These are phyloP conservation scores for Helicostylum pulchrum DNA, from an alignment of 192 early-diverging fungal genomes.

Conservation along the genomic window DNA sequence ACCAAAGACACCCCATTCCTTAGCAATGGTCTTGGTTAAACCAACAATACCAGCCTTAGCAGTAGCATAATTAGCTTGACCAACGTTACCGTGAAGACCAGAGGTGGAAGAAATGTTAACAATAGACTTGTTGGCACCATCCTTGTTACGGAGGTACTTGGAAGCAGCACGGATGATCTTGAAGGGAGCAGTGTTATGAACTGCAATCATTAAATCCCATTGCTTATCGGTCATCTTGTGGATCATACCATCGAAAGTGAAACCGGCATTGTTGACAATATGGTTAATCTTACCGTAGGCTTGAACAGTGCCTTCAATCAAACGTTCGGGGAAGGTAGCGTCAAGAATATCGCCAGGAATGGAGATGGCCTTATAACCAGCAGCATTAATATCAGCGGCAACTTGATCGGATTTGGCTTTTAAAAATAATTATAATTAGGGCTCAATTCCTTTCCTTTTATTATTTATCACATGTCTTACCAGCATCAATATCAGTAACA, in stretches of 20 bases:
- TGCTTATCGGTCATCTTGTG: slow-evolving; percentile 87
- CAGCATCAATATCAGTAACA: slow-evolving; percentile 87
- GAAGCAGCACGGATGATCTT: slow-evolving; percentile 59
- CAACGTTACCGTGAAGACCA: slow-evolving; percentile 88
- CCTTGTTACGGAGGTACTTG: slow-evolving; percentile 53
- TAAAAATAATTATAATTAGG: background rate
- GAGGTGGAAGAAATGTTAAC: slow-evolving; percentile 59
- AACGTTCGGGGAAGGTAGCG: slow-evolving; percentile 49
- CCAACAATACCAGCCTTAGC: slow-evolving; percentile 93
- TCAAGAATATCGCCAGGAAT: slow-evolving; percentile 59
- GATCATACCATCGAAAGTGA: slow-evolving; percentile 92
- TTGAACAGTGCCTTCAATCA: slow-evolving; percentile 54
- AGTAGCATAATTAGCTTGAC: slow-evolving; percentile 93
- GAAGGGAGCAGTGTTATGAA: slow-evolving; percentile 65
- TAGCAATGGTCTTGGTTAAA: slow-evolving; percentile 88
- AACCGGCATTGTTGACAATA: slow-evolving; percentile 97
- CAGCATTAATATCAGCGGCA: slow-evolving; percentile 75
- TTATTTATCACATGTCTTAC: slow-evolving; percentile 20
- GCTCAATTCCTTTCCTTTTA: too few relatives aligned
- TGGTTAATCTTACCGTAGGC: slow-evolving; percentile 77
- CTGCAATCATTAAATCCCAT: slow-evolving; percentile 85
- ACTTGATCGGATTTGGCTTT: slow-evolving; percentile 70
- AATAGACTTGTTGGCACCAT: slow-evolving; percentile 52
- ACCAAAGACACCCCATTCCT: slow-evolving; percentile 65
- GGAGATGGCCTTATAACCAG: slow-evolving; percentile 88